phyloP scores from a whole-genome alignment of 2,329 filamentous ascomycete genomes.

The Aspergillus fructus region DNA sequence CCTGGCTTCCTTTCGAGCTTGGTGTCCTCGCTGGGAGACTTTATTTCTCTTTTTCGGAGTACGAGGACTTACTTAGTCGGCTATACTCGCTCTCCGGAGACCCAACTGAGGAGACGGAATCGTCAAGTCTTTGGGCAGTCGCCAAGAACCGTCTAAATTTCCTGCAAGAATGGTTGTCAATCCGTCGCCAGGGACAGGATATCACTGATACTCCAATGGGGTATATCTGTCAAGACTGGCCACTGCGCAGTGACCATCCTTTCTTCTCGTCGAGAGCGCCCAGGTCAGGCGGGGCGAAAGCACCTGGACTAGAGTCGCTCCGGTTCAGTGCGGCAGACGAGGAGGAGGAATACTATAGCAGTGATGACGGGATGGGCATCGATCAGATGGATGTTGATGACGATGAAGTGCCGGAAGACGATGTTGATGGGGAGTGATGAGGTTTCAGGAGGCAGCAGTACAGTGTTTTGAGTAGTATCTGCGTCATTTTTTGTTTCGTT shows the following conservation, averaged over 20 bases:
- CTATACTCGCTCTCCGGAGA: not conserved
- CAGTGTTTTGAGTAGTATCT: not conserved
- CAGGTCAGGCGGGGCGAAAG: not conserved
- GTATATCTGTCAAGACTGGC: conserved; percentile 32
- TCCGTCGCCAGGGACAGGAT: conserved; percentile 35
- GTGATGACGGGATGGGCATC: conserved; percentile 7
- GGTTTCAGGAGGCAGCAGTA: not conserved
- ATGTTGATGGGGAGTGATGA: not conserved
- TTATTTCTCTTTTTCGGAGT: conserved; percentile 45
- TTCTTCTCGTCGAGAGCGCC: conserved; percentile 23
- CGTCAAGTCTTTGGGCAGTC: conserved; percentile 5
- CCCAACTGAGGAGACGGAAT: not conserved
- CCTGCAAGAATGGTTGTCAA: conserved; percentile 35
- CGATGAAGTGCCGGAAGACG: not conserved
- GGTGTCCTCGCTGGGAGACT: conserved; percentile 62
- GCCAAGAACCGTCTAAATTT: conserved; percentile 25
- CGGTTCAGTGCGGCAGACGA: not conserved
- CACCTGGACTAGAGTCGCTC: not conserved
- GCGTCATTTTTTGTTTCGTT: not conserved
- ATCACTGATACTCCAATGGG: conserved; percentile 38
- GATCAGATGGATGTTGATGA: not conserved
- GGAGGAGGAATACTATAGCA: conserved; percentile 9
- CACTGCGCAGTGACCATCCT: conserved; percentile 25
- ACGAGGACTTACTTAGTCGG: conserved; percentile 8
- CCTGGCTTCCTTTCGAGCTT: conserved; percentile 58